Percentiles rank a stretch among this genome's conserved stretches.
These are phyloP conservation scores for Fusarium pininemorale DNA, from an alignment of 2,329 filamentous ascomycete genomes.

Conservation along the genomic window DNA sequence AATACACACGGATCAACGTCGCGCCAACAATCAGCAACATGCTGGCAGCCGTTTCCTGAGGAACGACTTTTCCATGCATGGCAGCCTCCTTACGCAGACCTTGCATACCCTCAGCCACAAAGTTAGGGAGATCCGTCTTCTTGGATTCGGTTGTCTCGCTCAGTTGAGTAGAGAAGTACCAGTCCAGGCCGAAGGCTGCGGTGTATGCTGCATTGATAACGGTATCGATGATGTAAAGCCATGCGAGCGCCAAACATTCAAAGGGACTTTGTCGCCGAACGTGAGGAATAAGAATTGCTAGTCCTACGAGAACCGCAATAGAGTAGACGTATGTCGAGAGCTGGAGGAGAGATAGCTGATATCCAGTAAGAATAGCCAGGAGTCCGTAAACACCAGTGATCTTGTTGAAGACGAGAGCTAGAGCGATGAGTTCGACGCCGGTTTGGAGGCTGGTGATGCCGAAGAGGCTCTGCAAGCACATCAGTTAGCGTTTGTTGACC, in stretches of 20 bases:
- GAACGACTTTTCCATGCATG: constrained; percentile 49
- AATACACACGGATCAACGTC: constrained; percentile 82
- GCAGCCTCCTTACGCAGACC: constrained; percentile 47
- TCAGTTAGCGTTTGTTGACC: constrained; percentile 24
- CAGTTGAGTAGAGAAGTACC: constrained; percentile 77
- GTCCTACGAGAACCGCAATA: constrained; percentile 72
- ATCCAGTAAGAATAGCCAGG: constrained; percentile 87
- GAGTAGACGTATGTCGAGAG: constrained; percentile 94
- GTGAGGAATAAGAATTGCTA: constrained; percentile 78
- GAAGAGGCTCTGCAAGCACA: constrained; percentile 74
- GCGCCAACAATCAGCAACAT: constrained; percentile 79
- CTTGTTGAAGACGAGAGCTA: constrained; percentile 90
- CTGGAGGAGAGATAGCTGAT: constrained; percentile 82
- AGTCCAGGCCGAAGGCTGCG: constrained; percentile 80
- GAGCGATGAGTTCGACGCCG: constrained; percentile 83
- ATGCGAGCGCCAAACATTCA: constrained; percentile 82
- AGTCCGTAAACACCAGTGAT: constrained; percentile 90
- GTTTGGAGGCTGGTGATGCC: constrained; percentile 87
- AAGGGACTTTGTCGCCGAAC: constrained; percentile 82
- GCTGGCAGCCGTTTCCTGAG: constrained; percentile 74
- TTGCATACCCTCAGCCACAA: constrained; percentile 48
- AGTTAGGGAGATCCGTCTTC: constrained; percentile 36
- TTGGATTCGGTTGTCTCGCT: constrained; percentile 48
- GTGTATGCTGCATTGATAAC: constrained; percentile 85
- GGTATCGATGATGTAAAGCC: constrained; percentile 86